A percentile compares a stretch with the other conserved stretches of the same genome.
Evolutionary conservation across 306 rosid species (phyloP).

Genomic region (Rosa multiflora): DNA sequence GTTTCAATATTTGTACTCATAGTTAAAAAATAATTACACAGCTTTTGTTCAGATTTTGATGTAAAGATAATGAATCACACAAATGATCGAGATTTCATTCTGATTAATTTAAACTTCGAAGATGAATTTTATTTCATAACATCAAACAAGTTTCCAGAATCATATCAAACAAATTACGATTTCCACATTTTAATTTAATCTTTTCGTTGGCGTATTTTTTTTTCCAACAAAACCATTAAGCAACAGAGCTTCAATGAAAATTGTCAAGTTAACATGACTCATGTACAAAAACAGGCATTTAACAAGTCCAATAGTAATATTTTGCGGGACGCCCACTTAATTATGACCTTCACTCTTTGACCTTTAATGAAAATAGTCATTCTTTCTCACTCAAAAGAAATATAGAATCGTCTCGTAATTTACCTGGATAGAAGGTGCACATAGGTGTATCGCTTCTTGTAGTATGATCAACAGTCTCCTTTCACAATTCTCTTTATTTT

Average conservation of each 20-base stretch:
- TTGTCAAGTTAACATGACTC: too few relatives aligned
- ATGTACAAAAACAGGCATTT: too few relatives aligned
- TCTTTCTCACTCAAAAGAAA: not conserved
- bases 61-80: not conserved
- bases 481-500: not conserved
- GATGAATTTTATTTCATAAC: not conserved
- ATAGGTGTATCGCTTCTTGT: not conserved
- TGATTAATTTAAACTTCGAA: not conserved
- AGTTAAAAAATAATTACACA: not conserved
- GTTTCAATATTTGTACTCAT: not conserved
- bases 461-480: not conserved
- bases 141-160: not conserved
- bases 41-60: not conserved
- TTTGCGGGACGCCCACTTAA: too few relatives aligned
- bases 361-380: not conserved
- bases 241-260: too few relatives aligned
- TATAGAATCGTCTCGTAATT: not conserved
- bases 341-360: too few relatives aligned
- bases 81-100: not conserved
- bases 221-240: too few relatives aligned
- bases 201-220: too few relatives aligned
- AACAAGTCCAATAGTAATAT: too few relatives aligned
- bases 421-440: not conserved
- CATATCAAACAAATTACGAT: not conserved
- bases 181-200: not conserved